Base-by-base conservation (phyloP, 1,139 yeast species). In the Sugiyamaella neomexicana region DNA sequence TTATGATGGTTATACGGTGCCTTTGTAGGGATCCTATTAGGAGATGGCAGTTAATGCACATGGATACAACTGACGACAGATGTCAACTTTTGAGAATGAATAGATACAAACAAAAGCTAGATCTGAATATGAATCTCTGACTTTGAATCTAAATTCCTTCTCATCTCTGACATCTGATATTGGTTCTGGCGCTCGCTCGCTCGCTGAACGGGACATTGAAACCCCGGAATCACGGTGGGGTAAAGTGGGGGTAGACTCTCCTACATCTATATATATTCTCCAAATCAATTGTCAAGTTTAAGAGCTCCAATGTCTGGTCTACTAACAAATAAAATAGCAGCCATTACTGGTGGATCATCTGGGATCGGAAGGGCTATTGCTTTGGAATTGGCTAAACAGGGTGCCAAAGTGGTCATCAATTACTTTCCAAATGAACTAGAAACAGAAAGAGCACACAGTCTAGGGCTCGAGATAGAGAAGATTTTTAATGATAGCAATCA, bases 311-410 rank as follows among this genome's bases (percentile, higher is more conserved):
- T 51, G 54, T 36, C 54, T 10, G 29, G 39, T 40, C 47, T 59
- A 31, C 54, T 61, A 6, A 52, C 25, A 7, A 60, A 60, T 23
- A 61, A 60, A 47, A 52, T 54, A 2, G 62, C 52, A 1, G 62
- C 66, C 34, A 64, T 72, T 56, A 75, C 78, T 0, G 78, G 78
- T 5, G 77, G 72, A n/a, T 71, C 75, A 16, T 66, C 70, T 7
- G 77, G 77, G 5, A 73, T 73, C 34, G 77, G 77, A 9, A 59
- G 72, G 32, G 75, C 73, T n/a, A 70, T 72, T 50, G 76, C 76
- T 5, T 52, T 69, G 20, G 71, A 62, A 29, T 60, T 71, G 62
- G 70, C 70, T 32, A 53, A 57, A 16, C 54, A 66, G 41, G 72
- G 72, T n/a, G 71, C 72, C 46, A 62, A 58, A 9, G 63, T 60